Evolutionary conservation across 2,329 filamentous ascomycete species (phyloP).

Genomic region (Pestalotiopsis sp.): DNA sequence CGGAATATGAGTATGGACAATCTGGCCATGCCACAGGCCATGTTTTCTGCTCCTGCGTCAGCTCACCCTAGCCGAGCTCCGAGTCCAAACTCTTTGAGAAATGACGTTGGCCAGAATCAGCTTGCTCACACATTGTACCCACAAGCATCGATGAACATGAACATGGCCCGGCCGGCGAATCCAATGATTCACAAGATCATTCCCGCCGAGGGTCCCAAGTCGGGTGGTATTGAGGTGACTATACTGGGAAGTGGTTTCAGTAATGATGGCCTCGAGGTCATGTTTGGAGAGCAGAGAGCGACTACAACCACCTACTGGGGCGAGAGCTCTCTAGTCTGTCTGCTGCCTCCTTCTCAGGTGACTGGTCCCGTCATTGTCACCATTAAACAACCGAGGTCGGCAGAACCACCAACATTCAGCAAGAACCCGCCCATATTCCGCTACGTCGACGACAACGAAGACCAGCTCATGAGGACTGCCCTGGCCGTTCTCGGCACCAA

Average conservation of each 20-base stretch:
- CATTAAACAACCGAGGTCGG: constrained; percentile 54
- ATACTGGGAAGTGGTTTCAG: constrained; percentile 81
- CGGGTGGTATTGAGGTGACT: constrained; percentile 85
- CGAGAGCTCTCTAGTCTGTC: constrained; percentile 76
- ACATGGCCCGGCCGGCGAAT: constrained; percentile 49
- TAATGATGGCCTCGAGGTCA: constrained; percentile 74
- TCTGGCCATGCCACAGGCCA: constrained; percentile 57
- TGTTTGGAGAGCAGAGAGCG: constrained; percentile 72
- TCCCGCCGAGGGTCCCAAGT: constrained; percentile 78
- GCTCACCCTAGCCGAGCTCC: constrained; percentile 77
- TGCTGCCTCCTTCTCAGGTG: constrained; percentile 71
- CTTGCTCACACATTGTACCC: constrained; percentile 48
- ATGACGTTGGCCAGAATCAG: constrained; percentile 45
- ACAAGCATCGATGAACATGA: constrained; percentile 48
- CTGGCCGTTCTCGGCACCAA: constrained; percentile 67
- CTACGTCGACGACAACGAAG: constrained; percentile 73
- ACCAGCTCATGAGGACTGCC: constrained; percentile 69
- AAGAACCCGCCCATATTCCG: constrained; percentile 62
- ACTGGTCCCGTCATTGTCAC: constrained; percentile 73
- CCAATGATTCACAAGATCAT: constrained; percentile 82
- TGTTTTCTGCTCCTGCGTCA: constrained; percentile 75
- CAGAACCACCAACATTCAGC: constrained; percentile 38
- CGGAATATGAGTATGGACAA: constrained; percentile 69
- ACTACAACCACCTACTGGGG: constrained; percentile 82
- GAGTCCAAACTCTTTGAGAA: constrained; percentile 64